Base-by-base conservation (phyloP, 306 rosid species). In the Cucurbita moschata region DNA sequence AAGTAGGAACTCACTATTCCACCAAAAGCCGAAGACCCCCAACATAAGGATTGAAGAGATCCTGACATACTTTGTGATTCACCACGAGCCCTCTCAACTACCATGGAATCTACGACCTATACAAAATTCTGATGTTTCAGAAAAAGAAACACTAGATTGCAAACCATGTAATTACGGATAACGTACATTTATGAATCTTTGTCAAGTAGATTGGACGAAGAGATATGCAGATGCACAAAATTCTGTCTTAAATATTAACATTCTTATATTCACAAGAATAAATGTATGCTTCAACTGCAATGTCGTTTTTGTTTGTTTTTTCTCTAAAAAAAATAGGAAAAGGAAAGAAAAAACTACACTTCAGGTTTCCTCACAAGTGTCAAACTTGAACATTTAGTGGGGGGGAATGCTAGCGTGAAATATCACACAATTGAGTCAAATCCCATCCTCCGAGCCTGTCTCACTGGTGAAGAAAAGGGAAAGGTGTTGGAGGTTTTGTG, bases 101-200 rank as follows among this genome's bases (percentile, higher is more conserved):
- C 99, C 99, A 95, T 91, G 79, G 99, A 95, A 87, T 95, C 99
- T 80, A 95, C 99, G 77, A 95, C 99, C 99, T 95, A 79, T 76
- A 85, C 82, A 81, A 60, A 61, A 77, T 57, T 83, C 79, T 82
- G 85, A 77, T 35, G 58, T 50, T 59, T 70, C 50, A 49, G 10
- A 30, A 35, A 72, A n/a, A 9, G 54, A 52, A 40, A 50, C 50
- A 57, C 55, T 10, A 51, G 54, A 14, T 71, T 67, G 57, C 73
- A 50, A 69, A 49, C 43, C 8, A 4, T 8, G 57, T 14, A 7
- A 26, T 15, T 7, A 69, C 30, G 74, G 44, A 43, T 49, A 49
- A 37, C 8, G 9, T 46, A 44, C 43, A 70, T 70, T 21, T 1
- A 66, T 44, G 72, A 49, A 23, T 14, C 11, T 39, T 14, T 30